Evolutionary conservation across 768 basidiomycete species (phyloP).

Genomic region (Pleurotus eryngii): DNA sequence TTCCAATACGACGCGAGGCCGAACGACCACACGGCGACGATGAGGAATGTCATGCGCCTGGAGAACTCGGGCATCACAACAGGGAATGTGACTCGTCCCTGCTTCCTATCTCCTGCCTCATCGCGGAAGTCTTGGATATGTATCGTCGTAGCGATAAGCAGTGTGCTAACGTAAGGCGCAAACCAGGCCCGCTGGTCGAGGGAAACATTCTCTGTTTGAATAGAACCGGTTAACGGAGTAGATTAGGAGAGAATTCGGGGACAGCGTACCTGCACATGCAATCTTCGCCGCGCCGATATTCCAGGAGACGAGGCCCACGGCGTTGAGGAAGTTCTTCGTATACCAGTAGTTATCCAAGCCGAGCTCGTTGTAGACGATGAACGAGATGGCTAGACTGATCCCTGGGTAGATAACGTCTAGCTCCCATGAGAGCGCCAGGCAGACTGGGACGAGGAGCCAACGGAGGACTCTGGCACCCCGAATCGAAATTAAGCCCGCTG

Average conservation of each 20-base stretch:
- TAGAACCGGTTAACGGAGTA: neutral
- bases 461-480: conserved; percentile 30
- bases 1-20: conserved; percentile 6
- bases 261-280: conserved; percentile 2
- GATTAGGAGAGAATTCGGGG: neutral
- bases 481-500: conserved; percentile 38
- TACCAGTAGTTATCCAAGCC: conserved; percentile 5
- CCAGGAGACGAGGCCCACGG: conserved; percentile 11
- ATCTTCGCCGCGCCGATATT: conserved; percentile 9
- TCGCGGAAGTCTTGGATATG: conserved; percentile 12
- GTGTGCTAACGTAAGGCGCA: conserved; percentile 5
- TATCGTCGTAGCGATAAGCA: conserved; percentile 11
- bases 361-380: conserved; percentile 9
- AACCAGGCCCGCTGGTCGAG: conserved; percentile 1
- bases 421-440: conserved; percentile 5
- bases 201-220: neutral
- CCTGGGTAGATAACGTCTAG: conserved; percentile 4
- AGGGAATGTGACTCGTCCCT: conserved; percentile 12
- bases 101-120: conserved; percentile 9
- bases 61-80: conserved; percentile 8
- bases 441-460: conserved; percentile 25
- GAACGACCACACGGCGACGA: conserved; percentile 6
- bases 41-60: conserved; percentile 1
- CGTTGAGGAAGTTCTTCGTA: conserved; percentile 11
- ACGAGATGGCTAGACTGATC: neutral